These are phyloP conservation scores for Myriosclerotinia scirpicola DNA, from an alignment of 2,329 filamentous ascomycete species.

Conservation along the genomic window DNA sequence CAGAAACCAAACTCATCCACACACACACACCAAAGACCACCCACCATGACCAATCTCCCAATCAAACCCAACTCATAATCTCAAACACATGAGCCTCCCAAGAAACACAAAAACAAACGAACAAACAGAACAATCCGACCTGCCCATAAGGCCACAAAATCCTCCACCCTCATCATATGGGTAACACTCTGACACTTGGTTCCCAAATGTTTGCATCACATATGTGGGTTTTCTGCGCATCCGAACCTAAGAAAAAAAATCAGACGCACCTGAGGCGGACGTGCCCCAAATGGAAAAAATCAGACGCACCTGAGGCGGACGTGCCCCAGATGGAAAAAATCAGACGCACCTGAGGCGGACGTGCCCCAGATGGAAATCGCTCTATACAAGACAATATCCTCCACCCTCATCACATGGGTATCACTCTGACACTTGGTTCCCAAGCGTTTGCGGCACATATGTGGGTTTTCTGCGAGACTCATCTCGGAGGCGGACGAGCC, in stretches of 20 bases:
- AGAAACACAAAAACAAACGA: not conserved
- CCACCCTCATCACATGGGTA: not conserved
- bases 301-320: not conserved
- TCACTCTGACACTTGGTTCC: not conserved
- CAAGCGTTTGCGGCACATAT: slow-evolving; percentile 5
- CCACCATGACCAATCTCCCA: not conserved
- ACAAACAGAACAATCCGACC: not conserved
- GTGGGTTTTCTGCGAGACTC: not conserved
- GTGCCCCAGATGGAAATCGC: not conserved
- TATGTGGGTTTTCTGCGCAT: slow-evolving; percentile 5
- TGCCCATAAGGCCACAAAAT: not conserved
- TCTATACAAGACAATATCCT: not conserved
- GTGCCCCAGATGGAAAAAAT: not conserved
- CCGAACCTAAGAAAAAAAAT: slow-evolving; percentile 11
- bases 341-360: not conserved
- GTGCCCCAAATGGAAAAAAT: not conserved
- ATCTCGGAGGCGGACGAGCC: not conserved
- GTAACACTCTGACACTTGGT: not conserved
- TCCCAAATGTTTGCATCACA: slow-evolving; percentile 4
- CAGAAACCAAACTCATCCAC: not conserved
- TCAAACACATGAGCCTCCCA: not conserved
- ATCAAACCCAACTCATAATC: not conserved
- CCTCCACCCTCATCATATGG: slow-evolving; percentile 13
- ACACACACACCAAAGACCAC: not conserved
- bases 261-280: not conserved